These are phyloP conservation scores for Tolypocladium ophioglossoides DNA, from an alignment of 2,329 filamentous ascomycete genomes.

Conservation along the genomic window DNA sequence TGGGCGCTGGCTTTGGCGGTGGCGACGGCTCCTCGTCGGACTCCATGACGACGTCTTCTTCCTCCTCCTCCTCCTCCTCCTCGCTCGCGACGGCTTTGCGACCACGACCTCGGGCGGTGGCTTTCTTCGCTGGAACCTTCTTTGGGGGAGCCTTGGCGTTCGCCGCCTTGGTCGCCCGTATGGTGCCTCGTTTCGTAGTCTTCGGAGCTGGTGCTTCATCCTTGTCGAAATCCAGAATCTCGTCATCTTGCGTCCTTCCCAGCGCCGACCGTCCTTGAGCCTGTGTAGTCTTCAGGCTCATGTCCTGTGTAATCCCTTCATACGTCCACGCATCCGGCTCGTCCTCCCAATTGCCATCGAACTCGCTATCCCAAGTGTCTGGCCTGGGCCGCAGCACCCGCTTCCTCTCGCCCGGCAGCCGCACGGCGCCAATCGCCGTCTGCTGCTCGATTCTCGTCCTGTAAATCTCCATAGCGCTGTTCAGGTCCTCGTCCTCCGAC, in stretches of 20 bases:
- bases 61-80: slow-evolving; percentile 37
- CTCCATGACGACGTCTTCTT: slow-evolving; percentile 41
- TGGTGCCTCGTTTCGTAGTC: slow-evolving; percentile 16
- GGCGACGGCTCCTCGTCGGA: slow-evolving; percentile 36
- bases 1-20: slow-evolving; percentile 26
- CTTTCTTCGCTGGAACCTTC: slow-evolving; percentile 34
- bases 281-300: slow-evolving; percentile 5
- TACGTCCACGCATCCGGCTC: slow-evolving; percentile 49
- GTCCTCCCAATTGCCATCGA: slow-evolving; percentile 79
- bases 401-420: slow-evolving; percentile 21
- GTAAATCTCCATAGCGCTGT: slow-evolving; percentile 63
- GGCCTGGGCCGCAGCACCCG: slow-evolving; percentile 61
- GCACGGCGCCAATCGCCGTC: slow-evolving; percentile 50
- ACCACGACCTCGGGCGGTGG: slow-evolving; percentile 29
- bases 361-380: slow-evolving; percentile 76
- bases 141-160: slow-evolving; percentile 21
- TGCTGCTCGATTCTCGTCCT: slow-evolving; percentile 59
- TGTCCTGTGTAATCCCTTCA: slow-evolving; percentile 13
- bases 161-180: slow-evolving; percentile 19
- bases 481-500: slow-evolving; percentile 54
- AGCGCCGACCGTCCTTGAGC: slow-evolving; percentile 5
- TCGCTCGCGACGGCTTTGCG: slow-evolving; percentile 22
- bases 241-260: slow-evolving; percentile 13
- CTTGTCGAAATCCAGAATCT: slow-evolving; percentile 17
- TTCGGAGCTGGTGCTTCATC: slow-evolving; percentile 18